Conservation (phyloP, 805 yeast species). For the Spathaspora gorwiae region DNA sequence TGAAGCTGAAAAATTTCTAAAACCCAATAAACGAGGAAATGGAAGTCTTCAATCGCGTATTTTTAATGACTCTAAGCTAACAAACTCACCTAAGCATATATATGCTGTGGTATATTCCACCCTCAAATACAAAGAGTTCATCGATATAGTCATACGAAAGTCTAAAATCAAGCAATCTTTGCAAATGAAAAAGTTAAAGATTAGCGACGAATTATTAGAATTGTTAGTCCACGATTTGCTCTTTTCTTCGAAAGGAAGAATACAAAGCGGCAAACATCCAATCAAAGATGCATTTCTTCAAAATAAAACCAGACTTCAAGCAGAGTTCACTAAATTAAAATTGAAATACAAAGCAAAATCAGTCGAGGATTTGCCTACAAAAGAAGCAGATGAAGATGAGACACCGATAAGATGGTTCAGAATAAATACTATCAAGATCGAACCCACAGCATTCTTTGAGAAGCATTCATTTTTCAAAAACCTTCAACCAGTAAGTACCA, state of each 20-base stretch:
- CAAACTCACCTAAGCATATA: slow-evolving; percentile 72
- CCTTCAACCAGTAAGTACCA: slow-evolving; percentile 41
- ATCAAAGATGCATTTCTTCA: slow-evolving; percentile 75
- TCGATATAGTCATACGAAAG: slow-evolving; percentile 58
- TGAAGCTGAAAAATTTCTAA: slow-evolving; percentile 38
- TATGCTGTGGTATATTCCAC: slow-evolving; percentile 82
- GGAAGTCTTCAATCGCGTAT: slow-evolving; percentile 36
- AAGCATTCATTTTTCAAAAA: slow-evolving; percentile 35
- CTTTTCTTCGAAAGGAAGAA: slow-evolving; percentile 69
- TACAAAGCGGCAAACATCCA: slow-evolving; percentile 85
- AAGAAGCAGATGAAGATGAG: slow-evolving; percentile 38
- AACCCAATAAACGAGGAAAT: slow-evolving; percentile 11
- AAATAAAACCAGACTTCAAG: slow-evolving; percentile 75
- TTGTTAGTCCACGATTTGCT: slow-evolving; percentile 78
- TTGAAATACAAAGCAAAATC: slow-evolving; percentile 62
- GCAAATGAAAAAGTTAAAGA: slow-evolving; percentile 34
- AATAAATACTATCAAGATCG: slow-evolving; percentile 58
- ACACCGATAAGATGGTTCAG: slow-evolving; percentile 82
- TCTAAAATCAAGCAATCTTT: slow-evolving; percentile 60
- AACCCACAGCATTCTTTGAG: slow-evolving; percentile 32
- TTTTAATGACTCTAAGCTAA: slow-evolving; percentile 27
- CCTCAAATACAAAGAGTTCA: slow-evolving; percentile 61
- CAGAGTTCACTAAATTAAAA: slow-evolving; percentile 76
- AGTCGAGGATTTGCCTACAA: slow-evolving; percentile 43
- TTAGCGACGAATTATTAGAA: slow-evolving; percentile 52